These are phyloP conservation scores for Aureobasidium uvarum DNA, from an alignment of 2,329 filamentous ascomycete genomes.

Conservation along the genomic window DNA sequence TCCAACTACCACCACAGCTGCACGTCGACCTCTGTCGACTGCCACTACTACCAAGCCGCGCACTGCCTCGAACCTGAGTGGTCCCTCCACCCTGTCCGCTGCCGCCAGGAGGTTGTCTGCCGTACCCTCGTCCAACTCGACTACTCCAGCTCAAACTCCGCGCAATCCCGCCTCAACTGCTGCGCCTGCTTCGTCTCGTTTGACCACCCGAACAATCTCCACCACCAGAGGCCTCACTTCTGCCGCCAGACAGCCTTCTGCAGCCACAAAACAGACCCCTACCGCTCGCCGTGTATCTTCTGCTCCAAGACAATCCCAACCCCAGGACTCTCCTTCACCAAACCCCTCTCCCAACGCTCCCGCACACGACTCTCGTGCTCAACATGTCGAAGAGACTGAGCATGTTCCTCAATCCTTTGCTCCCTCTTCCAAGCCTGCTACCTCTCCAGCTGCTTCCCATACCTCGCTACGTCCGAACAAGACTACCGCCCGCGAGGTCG, in stretches of 20 bases:
- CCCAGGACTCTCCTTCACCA: not conserved
- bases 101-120: conserved; percentile 36
- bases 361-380: conserved; percentile 1
- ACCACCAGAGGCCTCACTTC: conserved; percentile 10
- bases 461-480: conserved; percentile 38
- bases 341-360: not conserved
- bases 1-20: conserved; percentile 44
- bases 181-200: conserved; percentile 34
- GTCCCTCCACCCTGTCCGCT: conserved; percentile 52
- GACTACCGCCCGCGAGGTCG: conserved; percentile 61
- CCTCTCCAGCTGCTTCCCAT: conserved; percentile 34
- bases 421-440: conserved; percentile 35
- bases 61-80: conserved; percentile 38
- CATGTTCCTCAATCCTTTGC: conserved; percentile 28
- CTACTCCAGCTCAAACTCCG: conserved; percentile 53
- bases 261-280: not conserved
- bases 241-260: conserved; percentile 5
- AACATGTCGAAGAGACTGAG: not conserved
- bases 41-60: conserved; percentile 50
- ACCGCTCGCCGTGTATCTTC: conserved; percentile 6
- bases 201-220: conserved; percentile 40
- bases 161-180: conserved; percentile 40
- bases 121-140: conserved; percentile 34
- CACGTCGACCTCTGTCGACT: conserved; percentile 41
- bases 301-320: not conserved